Percentiles rank a stretch among this genome's conserved stretches.
Evolutionary conservation across 2,329 filamentous ascomycete genomes (phyloP).

Genomic region (Alternaria brassicicola): DNA sequence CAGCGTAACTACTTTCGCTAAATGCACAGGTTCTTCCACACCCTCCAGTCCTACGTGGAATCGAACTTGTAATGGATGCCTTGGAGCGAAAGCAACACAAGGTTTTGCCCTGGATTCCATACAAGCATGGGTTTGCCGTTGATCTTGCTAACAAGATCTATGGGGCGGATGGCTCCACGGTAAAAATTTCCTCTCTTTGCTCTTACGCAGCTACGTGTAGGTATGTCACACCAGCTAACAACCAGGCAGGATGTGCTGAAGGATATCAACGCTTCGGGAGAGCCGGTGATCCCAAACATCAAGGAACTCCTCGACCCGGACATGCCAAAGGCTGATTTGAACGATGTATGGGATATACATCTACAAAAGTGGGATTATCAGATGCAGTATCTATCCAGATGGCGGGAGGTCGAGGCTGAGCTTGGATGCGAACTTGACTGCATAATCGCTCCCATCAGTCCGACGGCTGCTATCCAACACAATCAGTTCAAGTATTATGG

Average conservation of each 20-base stretch:
- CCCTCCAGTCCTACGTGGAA: constrained; percentile 4
- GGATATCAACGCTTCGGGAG: constrained; percentile 49
- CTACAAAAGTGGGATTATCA: constrained; percentile 16
- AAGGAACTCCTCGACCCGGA: constrained; percentile 15
- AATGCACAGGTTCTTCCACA: constrained; percentile 8
- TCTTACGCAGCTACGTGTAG: not conserved
- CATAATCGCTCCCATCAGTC: constrained; percentile 19
- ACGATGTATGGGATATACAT: constrained; percentile 12
- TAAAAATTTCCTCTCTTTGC: not conserved
- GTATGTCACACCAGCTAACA: not conserved
- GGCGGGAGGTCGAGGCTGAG: not conserved
- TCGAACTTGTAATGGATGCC: constrained; percentile 1
- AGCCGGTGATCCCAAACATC: constrained; percentile 15
- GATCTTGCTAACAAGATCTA: constrained; percentile 9
- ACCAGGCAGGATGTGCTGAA: constrained; percentile 48
- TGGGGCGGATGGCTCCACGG: not conserved
- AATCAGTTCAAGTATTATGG: constrained; percentile 18
- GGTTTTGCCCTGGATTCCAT: constrained; percentile 5
- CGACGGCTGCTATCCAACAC: constrained; percentile 25
- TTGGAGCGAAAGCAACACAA: constrained; percentile 4
- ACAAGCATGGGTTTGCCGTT: constrained; percentile 7
- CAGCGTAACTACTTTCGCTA: constrained; percentile 27
- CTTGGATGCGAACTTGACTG: constrained; percentile 9
- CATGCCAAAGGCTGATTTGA: constrained; percentile 7
- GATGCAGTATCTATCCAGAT: constrained; percentile 7